These are phyloP conservation scores for Carex scoparia DNA, from an alignment of 176 grass and related monocot species.

Conservation along the genomic window DNA sequence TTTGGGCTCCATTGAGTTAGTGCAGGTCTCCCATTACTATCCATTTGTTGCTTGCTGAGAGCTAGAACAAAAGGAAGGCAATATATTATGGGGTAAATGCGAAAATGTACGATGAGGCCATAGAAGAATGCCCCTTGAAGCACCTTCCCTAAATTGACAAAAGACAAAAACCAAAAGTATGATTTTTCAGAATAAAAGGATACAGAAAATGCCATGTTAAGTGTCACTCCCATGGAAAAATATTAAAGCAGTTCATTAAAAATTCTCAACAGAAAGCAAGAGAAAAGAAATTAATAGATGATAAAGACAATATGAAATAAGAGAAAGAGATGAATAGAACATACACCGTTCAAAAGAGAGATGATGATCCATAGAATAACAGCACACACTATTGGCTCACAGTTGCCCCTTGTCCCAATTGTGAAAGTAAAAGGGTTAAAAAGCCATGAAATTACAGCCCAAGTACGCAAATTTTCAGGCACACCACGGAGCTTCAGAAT, in stretches of 20 bases:
- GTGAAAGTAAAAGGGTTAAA: slow-evolving; percentile 95
- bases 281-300: not conserved
- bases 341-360: slow-evolving; percentile 96
- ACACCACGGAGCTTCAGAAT: slow-evolving; percentile 60
- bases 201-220: not conserved
- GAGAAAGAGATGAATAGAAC: slow-evolving; percentile 33
- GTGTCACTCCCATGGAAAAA: not conserved
- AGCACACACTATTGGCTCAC: slow-evolving; percentile 76
- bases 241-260: not conserved
- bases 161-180: not conserved
- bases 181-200: slow-evolving; percentile 12
- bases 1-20: slow-evolving; percentile 49
- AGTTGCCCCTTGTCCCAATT: slow-evolving; percentile 94
- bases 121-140: slow-evolving; percentile 91
- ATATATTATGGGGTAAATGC: slow-evolving; percentile 96
- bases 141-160: slow-evolving; percentile 54
- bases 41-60: slow-evolving; percentile 45
- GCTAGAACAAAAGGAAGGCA: slow-evolving; percentile 68
- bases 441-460: slow-evolving; percentile 67
- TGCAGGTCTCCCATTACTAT: slow-evolving; percentile 32
- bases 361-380: slow-evolving; percentile 82
- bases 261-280: not conserved
- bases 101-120: slow-evolving; percentile 86
- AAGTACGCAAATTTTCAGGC: slow-evolving; percentile 51
- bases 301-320: not conserved